phyloP scores from a whole-genome alignment of 2,329 filamentous ascomycete genomes.

The Fusarium dimerum region DNA sequence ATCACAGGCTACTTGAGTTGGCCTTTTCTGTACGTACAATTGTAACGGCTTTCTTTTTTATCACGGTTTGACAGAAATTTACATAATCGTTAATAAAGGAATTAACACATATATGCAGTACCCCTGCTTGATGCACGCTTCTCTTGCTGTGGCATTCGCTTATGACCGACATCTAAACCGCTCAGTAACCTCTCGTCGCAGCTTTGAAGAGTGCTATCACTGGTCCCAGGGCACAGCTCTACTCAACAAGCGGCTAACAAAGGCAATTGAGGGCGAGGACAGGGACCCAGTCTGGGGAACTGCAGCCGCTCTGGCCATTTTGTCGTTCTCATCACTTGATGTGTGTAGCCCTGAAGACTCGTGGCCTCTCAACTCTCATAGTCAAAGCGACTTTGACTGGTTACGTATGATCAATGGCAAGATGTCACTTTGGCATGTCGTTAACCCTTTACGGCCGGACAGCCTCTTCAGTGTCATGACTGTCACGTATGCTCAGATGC shows the following conservation, averaged over 20 bases:
- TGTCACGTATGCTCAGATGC: conserved; percentile 38
- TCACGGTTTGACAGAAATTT: not conserved
- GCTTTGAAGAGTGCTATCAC: conserved; percentile 44
- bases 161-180: conserved; percentile 39
- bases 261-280: conserved; percentile 36
- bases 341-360: conserved; percentile 31
- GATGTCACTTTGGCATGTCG: conserved; percentile 37
- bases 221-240: conserved; percentile 42
- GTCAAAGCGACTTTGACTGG: conserved; percentile 35
- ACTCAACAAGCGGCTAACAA: conserved; percentile 38
- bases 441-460: conserved; percentile 36
- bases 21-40: conserved; percentile 39
- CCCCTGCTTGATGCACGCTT: conserved; percentile 49
- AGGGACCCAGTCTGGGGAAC: conserved; percentile 50
- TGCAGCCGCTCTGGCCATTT: conserved; percentile 42
- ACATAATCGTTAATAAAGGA: not conserved
- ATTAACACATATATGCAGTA: conserved; percentile 28
- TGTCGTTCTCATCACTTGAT: conserved; percentile 43
- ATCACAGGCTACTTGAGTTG: conserved; percentile 39
- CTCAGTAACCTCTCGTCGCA: conserved; percentile 24
- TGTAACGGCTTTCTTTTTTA: not conserved
- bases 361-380: conserved; percentile 35
- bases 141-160: conserved; percentile 42
- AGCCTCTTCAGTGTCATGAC: conserved; percentile 39
- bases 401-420: conserved; percentile 36